These are phyloP conservation scores for Hypoxylon sp. DNA, from an alignment of 2,329 filamentous ascomycete species.

Conservation along the genomic window DNA sequence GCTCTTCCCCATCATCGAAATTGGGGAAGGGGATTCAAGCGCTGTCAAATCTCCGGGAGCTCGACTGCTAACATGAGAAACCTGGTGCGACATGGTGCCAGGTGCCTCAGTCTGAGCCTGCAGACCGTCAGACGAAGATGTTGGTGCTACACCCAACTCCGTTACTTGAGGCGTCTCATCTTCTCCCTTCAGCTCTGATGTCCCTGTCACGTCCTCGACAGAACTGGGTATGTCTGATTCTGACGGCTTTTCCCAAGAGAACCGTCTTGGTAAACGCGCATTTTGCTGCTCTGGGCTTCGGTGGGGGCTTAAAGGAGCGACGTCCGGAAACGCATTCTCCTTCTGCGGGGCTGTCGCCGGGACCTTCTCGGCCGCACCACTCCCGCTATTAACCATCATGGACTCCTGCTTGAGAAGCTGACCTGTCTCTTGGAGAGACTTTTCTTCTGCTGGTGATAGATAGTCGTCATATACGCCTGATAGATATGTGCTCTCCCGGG, in stretches of 20 bases:
- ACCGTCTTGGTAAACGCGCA: constrained; percentile 41
- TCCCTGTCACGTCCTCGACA: constrained; percentile 18
- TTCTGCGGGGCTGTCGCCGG: not conserved
- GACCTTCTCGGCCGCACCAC: not conserved
- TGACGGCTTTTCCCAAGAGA: constrained; percentile 53
- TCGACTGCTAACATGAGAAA: constrained; percentile 49
- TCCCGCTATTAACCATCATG: constrained; percentile 1
- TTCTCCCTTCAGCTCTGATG: constrained; percentile 5
- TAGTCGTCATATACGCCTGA: constrained; percentile 74
- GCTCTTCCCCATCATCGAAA: constrained; percentile 49
- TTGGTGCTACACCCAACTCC: constrained; percentile 7
- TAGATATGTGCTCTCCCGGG: constrained; percentile 68
- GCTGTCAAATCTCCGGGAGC: constrained; percentile 40
- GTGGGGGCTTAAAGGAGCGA: constrained; percentile 35
- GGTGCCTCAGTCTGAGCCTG: constrained; percentile 27
- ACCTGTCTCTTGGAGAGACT: constrained; percentile 43
- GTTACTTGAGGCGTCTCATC: not conserved
- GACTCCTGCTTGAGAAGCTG: constrained; percentile 40
- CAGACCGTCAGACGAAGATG: constrained; percentile 17
- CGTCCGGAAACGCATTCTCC: constrained; percentile 23
- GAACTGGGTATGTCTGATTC: constrained; percentile 37
- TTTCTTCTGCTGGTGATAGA: constrained; percentile 62
- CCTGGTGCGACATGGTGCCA: constrained; percentile 46
- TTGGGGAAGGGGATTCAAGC: constrained; percentile 54
- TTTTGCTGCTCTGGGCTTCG: constrained; percentile 24